Evolutionary conservation across 805 yeast species (phyloP).

Genomic region (Candida sithepensis): DNA sequence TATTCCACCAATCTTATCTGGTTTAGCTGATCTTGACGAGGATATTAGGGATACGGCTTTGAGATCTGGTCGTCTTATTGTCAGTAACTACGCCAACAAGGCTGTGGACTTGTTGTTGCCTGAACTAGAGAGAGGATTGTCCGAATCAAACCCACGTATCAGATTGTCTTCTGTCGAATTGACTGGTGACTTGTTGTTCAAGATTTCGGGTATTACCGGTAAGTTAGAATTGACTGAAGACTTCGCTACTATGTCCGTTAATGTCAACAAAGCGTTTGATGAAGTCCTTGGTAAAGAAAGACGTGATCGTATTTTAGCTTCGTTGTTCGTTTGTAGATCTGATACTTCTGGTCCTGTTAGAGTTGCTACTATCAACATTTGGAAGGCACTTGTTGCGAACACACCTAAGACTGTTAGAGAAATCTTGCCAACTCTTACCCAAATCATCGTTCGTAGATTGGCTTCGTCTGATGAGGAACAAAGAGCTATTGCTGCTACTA

Average conservation of each 20-base stretch:
- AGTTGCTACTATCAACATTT: constrained; percentile 84
- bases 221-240: constrained; percentile 66
- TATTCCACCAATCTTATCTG: constrained; percentile 88
- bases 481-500: constrained; percentile 85
- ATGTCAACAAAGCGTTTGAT: constrained; percentile 59
- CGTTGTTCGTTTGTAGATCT: constrained; percentile 91
- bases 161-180: constrained; percentile 92
- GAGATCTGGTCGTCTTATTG: constrained; percentile 90
- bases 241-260: constrained; percentile 41
- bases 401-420: constrained; percentile 94
- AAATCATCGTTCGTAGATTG: constrained; percentile 73
- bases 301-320: constrained; percentile 79
- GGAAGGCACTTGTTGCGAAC: constrained; percentile 95
- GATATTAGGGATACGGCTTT: constrained; percentile 83
- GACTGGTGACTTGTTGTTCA: constrained; percentile 91
- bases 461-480: constrained; percentile 79
- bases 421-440: constrained; percentile 78
- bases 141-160: constrained; percentile 79
- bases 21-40: constrained; percentile 87
- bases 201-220: constrained; percentile 86
- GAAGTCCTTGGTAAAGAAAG: constrained; percentile 84
- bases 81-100: constrained; percentile 83
- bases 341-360: constrained; percentile 87
- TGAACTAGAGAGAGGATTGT: constrained; percentile 85
- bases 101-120: constrained; percentile 93